A percentile compares a stretch with the other conserved stretches of the same genome.
These are phyloP conservation scores for Globisporangium nagaii DNA, from an alignment of 352 stramenopile species.

Conservation along the genomic window DNA sequence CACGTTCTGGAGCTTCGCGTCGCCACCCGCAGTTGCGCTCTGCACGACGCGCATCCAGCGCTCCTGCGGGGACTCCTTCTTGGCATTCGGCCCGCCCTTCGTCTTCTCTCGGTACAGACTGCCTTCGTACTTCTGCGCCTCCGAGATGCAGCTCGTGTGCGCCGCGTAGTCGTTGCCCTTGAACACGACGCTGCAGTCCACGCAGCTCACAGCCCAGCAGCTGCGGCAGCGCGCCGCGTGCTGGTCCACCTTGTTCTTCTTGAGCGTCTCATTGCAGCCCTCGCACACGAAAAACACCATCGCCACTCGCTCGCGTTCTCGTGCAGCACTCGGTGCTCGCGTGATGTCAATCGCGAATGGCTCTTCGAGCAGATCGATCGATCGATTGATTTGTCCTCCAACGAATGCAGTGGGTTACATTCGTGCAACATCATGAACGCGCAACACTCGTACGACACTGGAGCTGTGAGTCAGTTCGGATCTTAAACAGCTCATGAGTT, in stretches of 20 bases:
- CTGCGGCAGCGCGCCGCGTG: conserved; percentile 81
- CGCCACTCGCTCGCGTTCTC: not conserved
- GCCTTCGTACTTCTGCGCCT: conserved; percentile 93
- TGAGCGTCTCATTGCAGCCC: conserved; percentile 90
- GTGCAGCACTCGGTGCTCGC: not conserved
- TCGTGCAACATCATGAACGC: not conserved
- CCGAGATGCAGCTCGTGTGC: conserved; percentile 91
- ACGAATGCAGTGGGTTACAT: not conserved
- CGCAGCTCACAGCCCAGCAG: conserved; percentile 91
- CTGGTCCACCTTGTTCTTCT: conserved; percentile 92
- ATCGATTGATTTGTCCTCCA: not conserved
- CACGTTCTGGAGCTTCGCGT: conserved; percentile 57
- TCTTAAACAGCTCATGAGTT: not conserved
- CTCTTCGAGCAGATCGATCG: not conserved
- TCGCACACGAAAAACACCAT: conserved; percentile 89
- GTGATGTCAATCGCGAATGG: not conserved
- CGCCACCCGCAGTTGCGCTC: conserved; percentile 29
- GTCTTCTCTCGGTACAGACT: conserved; percentile 73
- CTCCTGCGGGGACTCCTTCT: conserved; percentile 86
- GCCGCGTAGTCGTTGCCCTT: conserved; percentile 83
- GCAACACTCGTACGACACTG: no score
- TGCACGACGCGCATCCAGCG: conserved; percentile 80
- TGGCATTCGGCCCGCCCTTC: conserved; percentile 41
- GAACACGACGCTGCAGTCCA: conserved; percentile 91
- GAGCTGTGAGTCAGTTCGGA: not conserved